A percentile compares a stretch with the other conserved stretches of the same genome.
Conservation (phyloP, 2,329 filamentous ascomycete species). For the Didymella sp. region DNA sequence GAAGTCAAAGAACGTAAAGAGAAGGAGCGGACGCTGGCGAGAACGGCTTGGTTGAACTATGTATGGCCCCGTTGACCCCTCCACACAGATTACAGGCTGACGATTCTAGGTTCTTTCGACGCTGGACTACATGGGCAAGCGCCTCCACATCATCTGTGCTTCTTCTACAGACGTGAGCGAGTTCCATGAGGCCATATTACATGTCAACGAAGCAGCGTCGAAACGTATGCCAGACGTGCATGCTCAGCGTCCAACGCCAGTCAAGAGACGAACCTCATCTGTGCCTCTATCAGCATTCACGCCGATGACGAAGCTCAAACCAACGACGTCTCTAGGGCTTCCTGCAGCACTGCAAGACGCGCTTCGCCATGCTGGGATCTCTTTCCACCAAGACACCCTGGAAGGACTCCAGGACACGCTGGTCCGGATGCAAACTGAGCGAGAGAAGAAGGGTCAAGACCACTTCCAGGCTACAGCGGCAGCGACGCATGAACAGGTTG, state of each 20-base stretch:
- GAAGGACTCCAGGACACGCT: slow-evolving; percentile 40
- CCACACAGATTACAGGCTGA: slow-evolving; percentile 13
- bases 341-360: slow-evolving; percentile 45
- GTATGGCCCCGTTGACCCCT: slow-evolving; percentile 31
- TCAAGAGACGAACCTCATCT: slow-evolving; percentile 34
- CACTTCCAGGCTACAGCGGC: slow-evolving; percentile 45
- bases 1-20: slow-evolving; percentile 48
- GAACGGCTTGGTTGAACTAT: slow-evolving; percentile 54
- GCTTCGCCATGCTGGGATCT: slow-evolving; percentile 43
- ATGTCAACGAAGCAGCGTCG: slow-evolving; percentile 35
- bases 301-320: slow-evolving; percentile 40
- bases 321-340: slow-evolving; percentile 36
- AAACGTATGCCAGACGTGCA: slow-evolving; percentile 35
- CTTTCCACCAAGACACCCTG: slow-evolving; percentile 39
- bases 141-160: slow-evolving; percentile 38
- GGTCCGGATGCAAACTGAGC: slow-evolving; percentile 39
- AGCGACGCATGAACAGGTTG: slow-evolving; percentile 43
- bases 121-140: slow-evolving; percentile 52
- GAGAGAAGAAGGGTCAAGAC: slow-evolving; percentile 43
- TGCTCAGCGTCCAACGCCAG: slow-evolving; percentile 23
- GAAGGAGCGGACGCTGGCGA: slow-evolving; percentile 44
- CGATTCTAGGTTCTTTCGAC: slow-evolving; percentile 45
- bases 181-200: slow-evolving; percentile 43
- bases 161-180: slow-evolving; percentile 37
- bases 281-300: slow-evolving; percentile 36